These are phyloP conservation scores for Anthostomella pinea DNA, from an alignment of 2,329 filamentous ascomycete species.

Conservation along the genomic window DNA sequence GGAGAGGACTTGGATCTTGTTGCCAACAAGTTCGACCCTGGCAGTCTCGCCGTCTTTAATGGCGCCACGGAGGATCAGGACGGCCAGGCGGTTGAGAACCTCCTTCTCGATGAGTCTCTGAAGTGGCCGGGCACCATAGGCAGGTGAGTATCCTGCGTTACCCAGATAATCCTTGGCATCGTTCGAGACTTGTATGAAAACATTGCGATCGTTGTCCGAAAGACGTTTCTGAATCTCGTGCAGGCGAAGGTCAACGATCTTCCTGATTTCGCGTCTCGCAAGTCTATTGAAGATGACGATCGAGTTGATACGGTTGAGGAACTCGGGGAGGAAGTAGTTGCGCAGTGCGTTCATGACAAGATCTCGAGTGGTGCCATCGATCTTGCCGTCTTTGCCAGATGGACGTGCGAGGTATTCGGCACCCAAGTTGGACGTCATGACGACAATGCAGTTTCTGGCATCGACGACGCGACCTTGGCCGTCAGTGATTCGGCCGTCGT, in stretches of 20 bases:
- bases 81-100: constrained; percentile 87
- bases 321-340: constrained; percentile 96
- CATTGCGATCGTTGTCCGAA: constrained; percentile 78
- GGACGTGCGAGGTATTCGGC: constrained; percentile 88
- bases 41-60: constrained; percentile 85
- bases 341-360: constrained; percentile 88
- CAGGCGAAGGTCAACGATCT: constrained; percentile 90
- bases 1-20: constrained; percentile 74
- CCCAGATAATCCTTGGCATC: constrained; percentile 94
- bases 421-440: constrained; percentile 97
- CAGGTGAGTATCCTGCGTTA: constrained; percentile 86
- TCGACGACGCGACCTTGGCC: constrained; percentile 94
- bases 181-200: constrained; percentile 75
- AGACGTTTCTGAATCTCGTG: constrained; percentile 88
- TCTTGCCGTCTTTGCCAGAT: constrained; percentile 73
- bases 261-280: constrained; percentile 83
- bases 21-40: constrained; percentile 72
- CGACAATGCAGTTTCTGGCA: constrained; percentile 96
- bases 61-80: constrained; percentile 82
- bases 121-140: constrained; percentile 88
- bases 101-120: constrained; percentile 93
- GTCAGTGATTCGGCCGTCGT: constrained; percentile 97
- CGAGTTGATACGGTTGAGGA: constrained; percentile 95
- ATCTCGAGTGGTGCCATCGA: constrained; percentile 81
- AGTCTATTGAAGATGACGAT: constrained; percentile 98